Conservation (phyloP, 495 filamentous ascomycete genomes). For the Pseudevernia furfuracea region DNA sequence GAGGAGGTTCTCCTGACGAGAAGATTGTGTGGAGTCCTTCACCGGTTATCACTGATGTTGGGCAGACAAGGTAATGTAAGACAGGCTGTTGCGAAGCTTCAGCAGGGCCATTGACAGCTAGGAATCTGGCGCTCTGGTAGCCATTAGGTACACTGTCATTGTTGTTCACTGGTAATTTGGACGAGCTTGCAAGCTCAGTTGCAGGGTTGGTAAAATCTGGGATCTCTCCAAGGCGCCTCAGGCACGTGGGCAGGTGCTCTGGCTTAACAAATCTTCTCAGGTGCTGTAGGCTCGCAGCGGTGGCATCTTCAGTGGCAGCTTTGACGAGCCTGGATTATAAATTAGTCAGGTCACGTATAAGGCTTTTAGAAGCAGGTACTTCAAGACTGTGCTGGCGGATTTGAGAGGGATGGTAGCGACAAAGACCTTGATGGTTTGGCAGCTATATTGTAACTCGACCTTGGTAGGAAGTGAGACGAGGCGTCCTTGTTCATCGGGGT, state of each 20-base stretch:
- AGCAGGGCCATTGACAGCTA: constrained; percentile 20
- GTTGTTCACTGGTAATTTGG: constrained; percentile 18
- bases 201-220: no score
- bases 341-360: not conserved
- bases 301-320: constrained; percentile 44
- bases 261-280: constrained; percentile 73
- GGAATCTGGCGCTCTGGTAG: not conserved
- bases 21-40: constrained; percentile 38
- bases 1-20: constrained; percentile 26
- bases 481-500: not conserved
- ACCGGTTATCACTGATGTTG: constrained; percentile 35
- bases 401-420: constrained; percentile 40
- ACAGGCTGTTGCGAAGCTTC: constrained; percentile 9
- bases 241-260: constrained; percentile 51
- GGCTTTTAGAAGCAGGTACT: constrained; percentile 30
- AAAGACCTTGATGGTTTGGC: constrained; percentile 32
- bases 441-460: constrained; percentile 18
- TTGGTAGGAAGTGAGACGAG: constrained; percentile 25
- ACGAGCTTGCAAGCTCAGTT: constrained; percentile 17
- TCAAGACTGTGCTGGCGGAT: constrained; percentile 40
- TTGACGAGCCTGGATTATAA: constrained; percentile 34
- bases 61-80: constrained; percentile 40
- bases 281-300: constrained; percentile 61
- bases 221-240: constrained; percentile 31
- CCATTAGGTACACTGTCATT: no score